Base-by-base conservation (phyloP, 2,329 filamentous ascomycete genomes). In the Diaporthe sp. region DNA sequence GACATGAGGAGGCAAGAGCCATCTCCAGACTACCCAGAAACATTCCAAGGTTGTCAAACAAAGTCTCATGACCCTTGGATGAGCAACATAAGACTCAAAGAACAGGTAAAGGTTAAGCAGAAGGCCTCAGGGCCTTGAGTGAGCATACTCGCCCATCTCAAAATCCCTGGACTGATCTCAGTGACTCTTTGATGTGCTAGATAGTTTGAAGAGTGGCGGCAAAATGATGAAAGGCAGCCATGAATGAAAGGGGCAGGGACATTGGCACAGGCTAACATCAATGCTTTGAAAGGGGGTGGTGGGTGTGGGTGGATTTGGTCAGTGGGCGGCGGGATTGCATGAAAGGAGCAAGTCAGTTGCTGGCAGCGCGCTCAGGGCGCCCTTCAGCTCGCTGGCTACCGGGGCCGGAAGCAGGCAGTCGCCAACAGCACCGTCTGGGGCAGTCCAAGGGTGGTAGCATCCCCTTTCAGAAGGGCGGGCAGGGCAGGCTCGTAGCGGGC, bases 391-490 rank as follows among this genome's bases (percentile, higher is more conserved):
- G 60, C 61, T 49, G 42, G 6, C 42, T 20, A n/a, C 63, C 22
- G 10, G 60, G 42, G 44, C 44, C 44, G 7, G 20, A 68, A 37
- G 65, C 34, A 70, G 47, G 47, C 47, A 70, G 65, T 53, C 31
- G 49, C 65, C 49, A 42, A 42, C 12, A 51, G 63, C 63, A 65
- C 17, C 37, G 10, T n/a, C 13, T 60, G 31, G 55, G 53, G 51
- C n/a, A 55, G 51, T 55, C 51, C 51, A 10, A 42, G 65, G 65
- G 49, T 55, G 31, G 49, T 55, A 12, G 15, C 44, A 53, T 37
- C 63, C 61, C 61, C 61, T 67, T n/a, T 28, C 42, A 34, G 44
- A 42, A 44, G 20, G 61, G 13, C 61, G 25, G 61, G 61, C 61
- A 67, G 61, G 42, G 61, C 61, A 3, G 61, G 42, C 39, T 34